Percentiles rank a stretch among this genome's conserved stretches.
These are phyloP conservation scores for Cladophialophora psammophila DNA, from an alignment of 2,329 filamentous ascomycete genomes.

Conservation along the genomic window DNA sequence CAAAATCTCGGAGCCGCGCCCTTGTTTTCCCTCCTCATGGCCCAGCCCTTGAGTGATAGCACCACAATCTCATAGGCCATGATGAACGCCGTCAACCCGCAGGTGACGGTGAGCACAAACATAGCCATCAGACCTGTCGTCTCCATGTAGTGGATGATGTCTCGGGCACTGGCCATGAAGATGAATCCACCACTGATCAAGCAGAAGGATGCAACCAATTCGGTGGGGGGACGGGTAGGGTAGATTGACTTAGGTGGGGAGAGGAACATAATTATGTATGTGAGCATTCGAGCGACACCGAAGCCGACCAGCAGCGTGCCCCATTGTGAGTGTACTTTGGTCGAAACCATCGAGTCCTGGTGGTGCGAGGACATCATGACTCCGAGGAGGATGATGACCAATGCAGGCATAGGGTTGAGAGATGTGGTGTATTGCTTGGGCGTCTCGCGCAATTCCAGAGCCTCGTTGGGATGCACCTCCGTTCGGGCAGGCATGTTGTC, in stretches of 20 bases:
- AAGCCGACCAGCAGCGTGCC: constrained; percentile 83
- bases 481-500: constrained; percentile 49
- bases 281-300: constrained; percentile 76
- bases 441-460: constrained; percentile 59
- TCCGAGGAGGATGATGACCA: constrained; percentile 86
- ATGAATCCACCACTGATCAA: constrained; percentile 85
- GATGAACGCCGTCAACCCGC: constrained; percentile 80
- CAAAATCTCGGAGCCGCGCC: constrained; percentile 3
- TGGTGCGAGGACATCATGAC: constrained; percentile 96
- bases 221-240: constrained; percentile 85
- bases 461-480: constrained; percentile 39
- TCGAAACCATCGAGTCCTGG: constrained; percentile 80
- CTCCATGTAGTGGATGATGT: constrained; percentile 79
- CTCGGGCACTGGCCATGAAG: constrained; percentile 87
- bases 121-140: constrained; percentile 81
- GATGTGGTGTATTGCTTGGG: constrained; percentile 76
- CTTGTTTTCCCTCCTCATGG: constrained; percentile 57
- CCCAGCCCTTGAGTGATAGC: constrained; percentile 89
- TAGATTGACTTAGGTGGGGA: constrained; percentile 80
- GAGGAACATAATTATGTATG: constrained; percentile 81
- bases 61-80: constrained; percentile 84
- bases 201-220: constrained; percentile 86
- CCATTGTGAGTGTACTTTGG: constrained; percentile 95
- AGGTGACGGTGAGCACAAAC: constrained; percentile 89
- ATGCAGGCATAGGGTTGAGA: constrained; percentile 84